phyloP scores from a whole-genome alignment of 2,329 filamentous ascomycete genomes.

The Tolypocladium ophioglossoides region DNA sequence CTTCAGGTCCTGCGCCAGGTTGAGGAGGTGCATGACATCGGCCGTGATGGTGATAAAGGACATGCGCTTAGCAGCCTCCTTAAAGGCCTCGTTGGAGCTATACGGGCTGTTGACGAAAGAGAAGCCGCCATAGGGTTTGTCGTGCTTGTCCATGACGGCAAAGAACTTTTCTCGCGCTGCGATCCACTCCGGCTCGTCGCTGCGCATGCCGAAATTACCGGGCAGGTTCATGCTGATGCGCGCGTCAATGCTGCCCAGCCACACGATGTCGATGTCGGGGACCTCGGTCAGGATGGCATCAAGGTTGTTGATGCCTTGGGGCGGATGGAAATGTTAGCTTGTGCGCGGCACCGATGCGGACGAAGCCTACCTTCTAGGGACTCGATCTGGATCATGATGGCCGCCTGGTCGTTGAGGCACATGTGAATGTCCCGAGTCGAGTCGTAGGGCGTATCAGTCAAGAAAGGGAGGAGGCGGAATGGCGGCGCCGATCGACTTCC shows the following conservation, averaged over 20 bases:
- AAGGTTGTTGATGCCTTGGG: conserved; percentile 32
- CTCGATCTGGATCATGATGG: conserved; percentile 38
- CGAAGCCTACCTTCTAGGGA: conserved; percentile 15
- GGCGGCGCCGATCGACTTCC: conserved; percentile 35
- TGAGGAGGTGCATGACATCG: conserved; percentile 13
- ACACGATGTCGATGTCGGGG: conserved; percentile 35
- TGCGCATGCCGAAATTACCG: conserved; percentile 18
- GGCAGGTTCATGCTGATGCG: conserved; percentile 33
- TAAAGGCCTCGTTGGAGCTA: conserved; percentile 12
- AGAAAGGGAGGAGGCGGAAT: conserved; percentile 26
- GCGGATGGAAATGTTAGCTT: not conserved
- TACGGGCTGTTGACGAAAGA: conserved; percentile 14
- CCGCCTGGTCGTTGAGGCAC: conserved; percentile 34
- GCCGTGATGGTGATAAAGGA: conserved; percentile 11
- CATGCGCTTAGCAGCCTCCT: conserved; percentile 15
- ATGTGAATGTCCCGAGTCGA: conserved; percentile 21
- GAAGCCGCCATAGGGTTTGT: conserved; percentile 29
- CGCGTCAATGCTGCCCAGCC: conserved; percentile 33
- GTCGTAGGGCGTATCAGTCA: conserved; percentile 26
- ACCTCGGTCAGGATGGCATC: conserved; percentile 35
- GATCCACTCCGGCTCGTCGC: conserved; percentile 30
- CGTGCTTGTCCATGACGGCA: conserved; percentile 30
- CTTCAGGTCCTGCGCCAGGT: conserved; percentile 11
- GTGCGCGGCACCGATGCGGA: not conserved
- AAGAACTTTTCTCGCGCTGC: conserved; percentile 26